Conservation (phyloP, 164 flowering plant species). For the Kalanchoe fedtschenkoi region DNA sequence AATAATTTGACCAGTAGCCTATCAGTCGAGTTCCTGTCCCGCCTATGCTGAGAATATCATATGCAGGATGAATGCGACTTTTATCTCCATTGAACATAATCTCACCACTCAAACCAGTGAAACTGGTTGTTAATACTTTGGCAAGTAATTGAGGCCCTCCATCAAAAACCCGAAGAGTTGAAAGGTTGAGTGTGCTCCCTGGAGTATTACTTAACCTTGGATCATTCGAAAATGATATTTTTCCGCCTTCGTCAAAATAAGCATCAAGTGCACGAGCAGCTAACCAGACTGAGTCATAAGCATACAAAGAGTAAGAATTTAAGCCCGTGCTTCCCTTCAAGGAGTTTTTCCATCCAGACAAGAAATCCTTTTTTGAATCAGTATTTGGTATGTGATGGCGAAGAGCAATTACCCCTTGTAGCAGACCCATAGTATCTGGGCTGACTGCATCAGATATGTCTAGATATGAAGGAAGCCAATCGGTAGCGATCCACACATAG, state of each 20-base stretch:
- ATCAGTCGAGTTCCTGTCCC: conserved; percentile 41
- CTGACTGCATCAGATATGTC: conserved; percentile 38
- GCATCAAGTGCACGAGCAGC: conserved; percentile 65
- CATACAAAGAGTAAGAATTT: conserved; percentile 63
- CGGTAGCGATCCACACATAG: conserved; percentile 91
- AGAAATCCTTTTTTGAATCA: conserved; percentile 29
- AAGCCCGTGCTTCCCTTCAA: conserved; percentile 20
- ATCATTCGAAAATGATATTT: conserved; percentile 45
- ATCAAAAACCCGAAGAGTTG: conserved; percentile 38
- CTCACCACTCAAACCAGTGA: conserved; percentile 62
- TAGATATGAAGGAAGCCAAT: conserved; percentile 76
- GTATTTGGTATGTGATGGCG: conserved; percentile 72
- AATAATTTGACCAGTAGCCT: conserved; percentile 85
- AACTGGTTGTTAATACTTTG: conserved; percentile 31
- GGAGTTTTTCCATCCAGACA: conserved; percentile 43
- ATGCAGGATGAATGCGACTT: conserved; percentile 49
- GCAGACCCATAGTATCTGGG: conserved; percentile 29
- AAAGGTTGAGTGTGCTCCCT: conserved; percentile 32
- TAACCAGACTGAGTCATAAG: conserved; percentile 88
- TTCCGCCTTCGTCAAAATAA: conserved; percentile 45
- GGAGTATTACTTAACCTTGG: conserved; percentile 33
- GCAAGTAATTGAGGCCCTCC: conserved; percentile 50
- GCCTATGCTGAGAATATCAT: conserved; percentile 58
- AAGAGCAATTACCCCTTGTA: conserved; percentile 79
- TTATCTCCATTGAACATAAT: conserved; percentile 50